These are phyloP conservation scores for Astraeus odoratus DNA, from an alignment of 768 basidiomycete species.

Conservation along the genomic window DNA sequence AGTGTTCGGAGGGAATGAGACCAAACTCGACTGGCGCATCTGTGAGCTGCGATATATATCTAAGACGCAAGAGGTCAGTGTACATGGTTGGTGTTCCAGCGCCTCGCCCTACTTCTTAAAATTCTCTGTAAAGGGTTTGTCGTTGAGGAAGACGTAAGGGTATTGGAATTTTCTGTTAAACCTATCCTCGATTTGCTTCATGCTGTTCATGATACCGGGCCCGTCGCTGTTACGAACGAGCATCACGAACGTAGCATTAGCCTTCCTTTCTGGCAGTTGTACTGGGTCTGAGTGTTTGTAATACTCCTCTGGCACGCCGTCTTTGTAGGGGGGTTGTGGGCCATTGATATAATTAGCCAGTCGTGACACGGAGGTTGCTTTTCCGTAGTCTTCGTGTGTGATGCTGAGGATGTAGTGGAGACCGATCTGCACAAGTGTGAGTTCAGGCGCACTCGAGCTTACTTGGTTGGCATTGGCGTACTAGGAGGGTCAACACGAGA, in stretches of 20 bases:
- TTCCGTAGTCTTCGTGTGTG: constrained; percentile 37
- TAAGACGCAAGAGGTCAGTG: constrained; percentile 5
- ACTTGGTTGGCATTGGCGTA: constrained; percentile 20
- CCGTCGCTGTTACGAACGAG: constrained; percentile 67
- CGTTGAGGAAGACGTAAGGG: constrained; percentile 88
- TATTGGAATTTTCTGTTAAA: constrained; percentile 80
- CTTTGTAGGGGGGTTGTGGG: constrained; percentile 42
- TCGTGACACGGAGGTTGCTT: constrained; percentile 32
- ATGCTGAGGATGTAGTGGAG: constrained; percentile 37
- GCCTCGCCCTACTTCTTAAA: constrained; percentile 56
- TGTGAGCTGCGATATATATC: constrained; percentile 28
- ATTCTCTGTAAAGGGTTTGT: constrained; percentile 66
- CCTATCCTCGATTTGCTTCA: constrained; percentile 75
- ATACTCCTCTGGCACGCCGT: constrained; percentile 55
- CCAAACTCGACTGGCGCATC: constrained; percentile 43
- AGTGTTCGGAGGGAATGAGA: constrained; percentile 59
- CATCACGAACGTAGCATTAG: constrained; percentile 79
- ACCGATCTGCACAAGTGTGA: constrained; percentile 22
- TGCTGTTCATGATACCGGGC: constrained; percentile 50
- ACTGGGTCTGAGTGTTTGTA: constrained; percentile 35
- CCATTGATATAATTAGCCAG: constrained; percentile 20
- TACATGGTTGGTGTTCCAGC: no score
- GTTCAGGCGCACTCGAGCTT: constrained; percentile 8
- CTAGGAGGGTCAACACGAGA: constrained; percentile 40
- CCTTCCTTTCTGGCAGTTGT: constrained; percentile 46